Evolutionary conservation across 2,329 filamentous ascomycete species (phyloP), one percentile per base, ranked within the genome.

Genomic region (Apiospora rasikravindrae): DNA sequence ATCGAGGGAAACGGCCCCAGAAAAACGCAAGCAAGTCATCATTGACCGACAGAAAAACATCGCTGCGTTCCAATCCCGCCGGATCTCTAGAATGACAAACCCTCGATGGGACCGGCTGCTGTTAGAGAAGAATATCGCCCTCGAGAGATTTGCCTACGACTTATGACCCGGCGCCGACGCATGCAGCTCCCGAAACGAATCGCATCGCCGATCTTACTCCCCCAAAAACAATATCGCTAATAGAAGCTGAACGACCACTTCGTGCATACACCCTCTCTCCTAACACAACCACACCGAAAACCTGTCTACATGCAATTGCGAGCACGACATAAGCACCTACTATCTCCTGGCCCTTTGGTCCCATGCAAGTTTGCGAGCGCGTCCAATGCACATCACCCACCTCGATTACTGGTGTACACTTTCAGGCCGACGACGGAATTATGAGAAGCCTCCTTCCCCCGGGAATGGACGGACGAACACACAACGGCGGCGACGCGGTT

Each of bases 391-490:
- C 74, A 73, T 69, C 75, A 47, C 67, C 71, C 49, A 67, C 44
- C 33, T 26, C 70, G 26, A 76, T 75, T 78, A 73, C 76, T 76
- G 78, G 75, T 75, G 77, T 78, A 78, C 75, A 82, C 82, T 53
- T 51, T 81, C 80, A 80, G 80, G 81, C 78, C 75, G 68, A 53
- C 47, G 82, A 82, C 79, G 81, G 82, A 83, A 83, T 82, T 80
- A 84, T 86, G 83, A 86, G 81, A 78, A 82, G 84, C 79, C 78
- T 82, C 70, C 79, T 82, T 75, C 82, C 83, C 74, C 80, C 81
- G 76, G 83, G 82, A 76, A 87, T 87, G 85, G 85, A 86, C 77
- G 83, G 81, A 79, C 82, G 80, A 76, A 77, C 80, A 73, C 81
- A 81, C 76, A 80, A 81, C 78, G 80, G 80, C 75, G 78, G 81